These are phyloP conservation scores for Lindgomyces ingoldianus DNA, from an alignment of 495 filamentous ascomycete species.

Conservation along the genomic window DNA sequence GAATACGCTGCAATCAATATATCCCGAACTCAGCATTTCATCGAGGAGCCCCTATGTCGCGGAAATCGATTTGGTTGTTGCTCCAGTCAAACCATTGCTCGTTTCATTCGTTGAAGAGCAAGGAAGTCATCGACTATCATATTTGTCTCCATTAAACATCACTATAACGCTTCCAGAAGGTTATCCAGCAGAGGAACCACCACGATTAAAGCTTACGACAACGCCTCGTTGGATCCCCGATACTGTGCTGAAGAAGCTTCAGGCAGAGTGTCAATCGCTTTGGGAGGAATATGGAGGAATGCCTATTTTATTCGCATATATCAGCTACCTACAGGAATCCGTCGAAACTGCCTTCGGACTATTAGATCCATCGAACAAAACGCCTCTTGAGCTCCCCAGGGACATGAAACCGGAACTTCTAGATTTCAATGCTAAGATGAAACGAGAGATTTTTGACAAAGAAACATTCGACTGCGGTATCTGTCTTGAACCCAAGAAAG, in stretches of 20 bases:
- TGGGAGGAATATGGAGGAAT: constrained; percentile 84
- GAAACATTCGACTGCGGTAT: constrained; percentile 89
- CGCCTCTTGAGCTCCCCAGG: constrained; percentile 53
- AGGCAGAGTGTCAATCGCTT: constrained; percentile 60
- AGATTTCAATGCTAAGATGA: constrained; percentile 74
- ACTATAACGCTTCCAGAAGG: constrained; percentile 67
- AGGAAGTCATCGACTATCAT: constrained; percentile 65
- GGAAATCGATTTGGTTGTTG: constrained; percentile 70
- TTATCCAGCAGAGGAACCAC: constrained; percentile 72
- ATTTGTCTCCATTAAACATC: constrained; percentile 75
- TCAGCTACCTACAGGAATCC: constrained; percentile 81
- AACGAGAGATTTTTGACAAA: constrained; percentile 71
- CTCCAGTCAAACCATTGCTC: constrained; percentile 65
- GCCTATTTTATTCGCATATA: constrained; percentile 79
- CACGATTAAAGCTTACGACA: constrained; percentile 65
- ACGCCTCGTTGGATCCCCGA: constrained; percentile 70
- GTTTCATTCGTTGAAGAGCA: constrained; percentile 58
- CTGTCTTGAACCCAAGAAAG: constrained; percentile 91
- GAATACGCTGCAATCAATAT: constrained; percentile 82
- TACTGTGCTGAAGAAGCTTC: constrained; percentile 57
- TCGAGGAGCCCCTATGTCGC: constrained; percentile 60
- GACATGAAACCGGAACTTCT: constrained; percentile 72
- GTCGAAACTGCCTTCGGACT: constrained; percentile 78
- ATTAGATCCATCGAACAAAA: constrained; percentile 52
- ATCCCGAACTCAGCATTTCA: constrained; percentile 73